Conservation (phyloP, 352 stramenopile genomes). For the Bremia lactucae region DNA sequence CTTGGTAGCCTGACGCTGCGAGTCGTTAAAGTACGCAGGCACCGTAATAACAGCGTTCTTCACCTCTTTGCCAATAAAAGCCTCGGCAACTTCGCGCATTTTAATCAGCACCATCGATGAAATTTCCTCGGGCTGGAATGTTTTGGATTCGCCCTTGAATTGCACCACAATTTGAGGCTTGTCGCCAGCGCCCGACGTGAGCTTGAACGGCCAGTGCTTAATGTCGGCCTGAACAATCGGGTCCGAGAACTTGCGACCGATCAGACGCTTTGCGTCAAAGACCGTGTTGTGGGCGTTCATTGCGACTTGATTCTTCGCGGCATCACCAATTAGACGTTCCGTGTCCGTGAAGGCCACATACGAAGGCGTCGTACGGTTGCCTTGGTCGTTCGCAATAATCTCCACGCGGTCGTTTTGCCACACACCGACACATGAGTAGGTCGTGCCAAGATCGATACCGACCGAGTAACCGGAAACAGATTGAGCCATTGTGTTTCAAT, state of each 20-base stretch:
- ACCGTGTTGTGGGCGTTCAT: constrained; percentile 92
- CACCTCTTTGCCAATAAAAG: constrained; percentile 56
- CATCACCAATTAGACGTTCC: constrained; percentile 88
- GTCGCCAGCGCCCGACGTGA: constrained; percentile 64
- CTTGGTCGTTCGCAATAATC: constrained; percentile 74
- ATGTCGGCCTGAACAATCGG: constrained; percentile 80
- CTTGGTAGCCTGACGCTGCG: constrained; percentile 66
- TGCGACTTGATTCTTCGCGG: constrained; percentile 88
- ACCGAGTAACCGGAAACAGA: too few relatives aligned
- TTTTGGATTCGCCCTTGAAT: constrained; percentile 72
- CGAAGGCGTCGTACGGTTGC: constrained; percentile 91
- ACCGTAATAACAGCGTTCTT: constrained; percentile 56
- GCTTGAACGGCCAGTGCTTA: constrained; percentile 62
- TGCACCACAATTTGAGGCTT: constrained; percentile 78
- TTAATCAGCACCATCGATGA: constrained; percentile 75
- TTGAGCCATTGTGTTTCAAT: too few relatives aligned
- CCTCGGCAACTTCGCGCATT: constrained; percentile 76
- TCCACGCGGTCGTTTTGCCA: constrained; percentile 67
- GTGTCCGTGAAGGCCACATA: constrained; percentile 90
- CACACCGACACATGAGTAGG: constrained; percentile 72
- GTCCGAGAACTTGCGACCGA: constrained; percentile 91
- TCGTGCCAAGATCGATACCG: constrained; percentile 83
- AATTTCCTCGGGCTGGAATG: constrained; percentile 85
- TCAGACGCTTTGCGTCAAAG: constrained; percentile 96
- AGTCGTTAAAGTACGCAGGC: constrained; percentile 64